These are phyloP conservation scores for Leptographium lundbergii DNA, from an alignment of 2,329 filamentous ascomycete species.

Conservation along the genomic window DNA sequence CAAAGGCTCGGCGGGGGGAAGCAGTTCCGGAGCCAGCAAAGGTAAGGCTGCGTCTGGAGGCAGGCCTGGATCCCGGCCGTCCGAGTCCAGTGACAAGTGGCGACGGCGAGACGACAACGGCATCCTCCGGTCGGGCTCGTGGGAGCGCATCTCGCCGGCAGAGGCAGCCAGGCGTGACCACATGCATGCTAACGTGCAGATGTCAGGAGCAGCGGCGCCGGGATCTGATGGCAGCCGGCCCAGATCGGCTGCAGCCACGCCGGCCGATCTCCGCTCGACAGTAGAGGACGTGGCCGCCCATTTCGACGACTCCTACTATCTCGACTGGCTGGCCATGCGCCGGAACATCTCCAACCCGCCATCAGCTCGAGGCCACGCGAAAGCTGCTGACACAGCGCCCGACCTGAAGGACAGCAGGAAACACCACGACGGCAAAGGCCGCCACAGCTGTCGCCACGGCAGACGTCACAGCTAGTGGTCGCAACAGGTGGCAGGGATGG, in stretches of 20 bases:
- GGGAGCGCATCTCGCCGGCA: conserved; percentile 8
- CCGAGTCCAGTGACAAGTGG: too few species aligned
- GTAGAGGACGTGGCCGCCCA: background rate
- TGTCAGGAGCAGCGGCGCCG: background rate
- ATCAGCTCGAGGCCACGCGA: too few species aligned
- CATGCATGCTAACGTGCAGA: background rate
- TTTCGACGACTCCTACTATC: background rate
- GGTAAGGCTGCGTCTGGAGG: background rate
- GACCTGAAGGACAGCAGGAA: too few species aligned
- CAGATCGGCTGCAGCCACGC: background rate
- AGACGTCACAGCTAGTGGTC: background rate
- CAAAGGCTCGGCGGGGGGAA: too few species aligned
- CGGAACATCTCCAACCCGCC: background rate
- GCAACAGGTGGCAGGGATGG: background rate
- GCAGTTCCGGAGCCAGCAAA: background rate
- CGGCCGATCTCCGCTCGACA: background rate
- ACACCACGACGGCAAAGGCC: background rate
- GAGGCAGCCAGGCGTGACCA: background rate
- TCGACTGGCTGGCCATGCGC: background rate
- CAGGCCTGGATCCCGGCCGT: too few species aligned
- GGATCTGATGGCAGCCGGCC: background rate
- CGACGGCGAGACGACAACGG: conserved; percentile 4
- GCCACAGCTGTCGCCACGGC: background rate
- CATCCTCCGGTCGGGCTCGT: conserved; percentile 2
- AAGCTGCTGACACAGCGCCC: too few species aligned